Percentiles rank a stretch among this genome's conserved stretches.
These are phyloP conservation scores for Globisporangium perplexum DNA, from an alignment of 352 stramenopile genomes.

Conservation along the genomic window DNA sequence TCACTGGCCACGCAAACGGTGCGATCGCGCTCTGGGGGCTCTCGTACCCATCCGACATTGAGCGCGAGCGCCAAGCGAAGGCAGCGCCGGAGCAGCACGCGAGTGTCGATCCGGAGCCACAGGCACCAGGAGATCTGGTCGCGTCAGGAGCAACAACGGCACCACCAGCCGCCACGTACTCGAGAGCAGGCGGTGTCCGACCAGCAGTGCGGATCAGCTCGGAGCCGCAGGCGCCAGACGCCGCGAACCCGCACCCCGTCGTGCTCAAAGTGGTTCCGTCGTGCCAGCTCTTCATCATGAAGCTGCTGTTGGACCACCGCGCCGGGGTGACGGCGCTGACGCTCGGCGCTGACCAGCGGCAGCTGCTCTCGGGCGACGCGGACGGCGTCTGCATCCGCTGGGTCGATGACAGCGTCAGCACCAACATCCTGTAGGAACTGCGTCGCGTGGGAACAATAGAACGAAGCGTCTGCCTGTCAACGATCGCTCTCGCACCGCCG, in stretches of 20 bases:
- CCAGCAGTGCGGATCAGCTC: constrained; percentile 10
- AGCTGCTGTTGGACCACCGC: constrained; percentile 69
- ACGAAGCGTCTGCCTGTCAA: too few species aligned
- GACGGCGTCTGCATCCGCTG: constrained; percentile 76
- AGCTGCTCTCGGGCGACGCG: constrained; percentile 58
- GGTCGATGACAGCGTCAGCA: constrained; percentile 71
- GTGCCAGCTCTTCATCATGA: constrained; percentile 70
- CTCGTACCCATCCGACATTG: constrained; percentile 52
- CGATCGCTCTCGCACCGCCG: too few species aligned
- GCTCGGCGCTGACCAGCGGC: constrained; percentile 50
- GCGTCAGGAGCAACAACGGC: too few species aligned
- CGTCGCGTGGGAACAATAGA: neutral
- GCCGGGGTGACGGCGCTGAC: constrained; percentile 50
- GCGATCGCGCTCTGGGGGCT: constrained; percentile 71
- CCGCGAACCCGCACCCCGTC: neutral
- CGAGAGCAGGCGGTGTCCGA: constrained; percentile 6
- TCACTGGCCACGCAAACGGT: constrained; percentile 66
- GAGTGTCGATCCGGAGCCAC: neutral
- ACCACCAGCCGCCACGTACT: neutral
- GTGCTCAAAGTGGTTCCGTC: constrained; percentile 44
- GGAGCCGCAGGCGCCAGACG: constrained; percentile 8
- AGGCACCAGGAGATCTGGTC: neutral
- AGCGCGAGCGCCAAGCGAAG: constrained; percentile 15
- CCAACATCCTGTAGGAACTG: constrained; percentile 39
- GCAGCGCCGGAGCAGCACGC: constrained; percentile 1